Evolutionary conservation across 163 green algal species (phyloP).

Genomic region (Chlorella variabilis): DNA sequence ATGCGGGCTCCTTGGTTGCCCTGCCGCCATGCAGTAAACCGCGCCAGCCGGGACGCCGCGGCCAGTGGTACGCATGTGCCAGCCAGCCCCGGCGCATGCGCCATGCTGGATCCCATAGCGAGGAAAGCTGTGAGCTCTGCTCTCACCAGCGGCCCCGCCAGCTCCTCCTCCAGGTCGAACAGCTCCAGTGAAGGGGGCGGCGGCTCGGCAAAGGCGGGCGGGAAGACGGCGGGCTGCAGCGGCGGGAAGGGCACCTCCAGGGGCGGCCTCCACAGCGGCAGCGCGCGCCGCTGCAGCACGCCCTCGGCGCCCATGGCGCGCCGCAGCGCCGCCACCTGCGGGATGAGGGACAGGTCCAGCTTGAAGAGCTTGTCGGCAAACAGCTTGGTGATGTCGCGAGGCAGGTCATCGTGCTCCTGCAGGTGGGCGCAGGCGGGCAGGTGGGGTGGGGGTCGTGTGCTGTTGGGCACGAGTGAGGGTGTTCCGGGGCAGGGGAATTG

Average conservation of each 20-base stretch:
- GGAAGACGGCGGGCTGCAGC: conserved; percentile 86
- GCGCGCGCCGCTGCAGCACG: background rate
- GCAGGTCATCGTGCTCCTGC: conserved; percentile 73
- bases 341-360: conserved; percentile 58
- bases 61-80: too few relatives aligned
- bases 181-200: conserved; percentile 81
- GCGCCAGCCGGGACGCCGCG: too few relatives aligned
- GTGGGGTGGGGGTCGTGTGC: background rate
- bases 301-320: background rate
- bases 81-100: too few relatives aligned
- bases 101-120: too few relatives aligned
- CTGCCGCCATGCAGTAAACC: too few relatives aligned
- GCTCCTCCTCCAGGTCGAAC: conserved; percentile 88
- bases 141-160: conserved; percentile 54
- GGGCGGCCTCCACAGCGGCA: conserved; percentile 24
- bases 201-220: conserved; percentile 76
- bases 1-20: too few relatives aligned
- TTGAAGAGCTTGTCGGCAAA: conserved; percentile 79
- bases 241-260: conserved; percentile 81
- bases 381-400: conserved; percentile 75
- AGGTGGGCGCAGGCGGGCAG: background rate
- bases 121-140: too few relatives aligned
- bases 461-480: too few relatives aligned
- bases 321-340: conserved; percentile 26
- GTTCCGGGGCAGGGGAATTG: too few relatives aligned